Conservation (phyloP, 2,329 filamentous ascomycete genomes). For the Hymenoscyphus albidus region DNA sequence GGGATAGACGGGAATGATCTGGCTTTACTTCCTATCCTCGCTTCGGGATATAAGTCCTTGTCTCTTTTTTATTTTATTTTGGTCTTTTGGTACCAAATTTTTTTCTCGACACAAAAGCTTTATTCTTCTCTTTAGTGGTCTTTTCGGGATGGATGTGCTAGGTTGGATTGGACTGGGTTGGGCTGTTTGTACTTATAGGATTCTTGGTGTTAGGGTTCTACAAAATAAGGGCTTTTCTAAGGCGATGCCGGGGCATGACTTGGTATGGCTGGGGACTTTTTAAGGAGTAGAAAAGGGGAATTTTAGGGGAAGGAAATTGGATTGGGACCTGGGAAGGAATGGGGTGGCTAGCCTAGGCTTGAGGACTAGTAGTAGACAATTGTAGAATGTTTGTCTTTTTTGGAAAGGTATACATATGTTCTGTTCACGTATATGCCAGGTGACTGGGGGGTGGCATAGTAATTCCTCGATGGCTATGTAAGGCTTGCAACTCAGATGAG, state of each 20-base stretch:
- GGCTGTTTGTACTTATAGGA: background rate
- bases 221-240: background rate
- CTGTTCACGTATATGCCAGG: background rate
- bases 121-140: background rate
- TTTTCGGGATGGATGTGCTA: background rate
- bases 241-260: no score
- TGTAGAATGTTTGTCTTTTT: conserved; percentile 1
- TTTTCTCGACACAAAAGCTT: background rate
- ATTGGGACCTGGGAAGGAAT: background rate
- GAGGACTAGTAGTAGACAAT: background rate
- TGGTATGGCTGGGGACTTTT: no score
- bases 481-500: no score
- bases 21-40: background rate
- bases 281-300: no score
- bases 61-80: background rate
- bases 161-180: background rate
- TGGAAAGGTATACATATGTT: background rate
- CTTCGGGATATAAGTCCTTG: no score
- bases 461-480: no score
- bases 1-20: conserved; percentile 21
- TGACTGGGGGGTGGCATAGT: no score
- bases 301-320: background rate
- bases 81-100: background rate
- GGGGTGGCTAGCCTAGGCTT: background rate
- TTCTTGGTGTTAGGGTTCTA: conserved; percentile 1